Conservation (phyloP, 805 yeast species). For the Myxozyma neglecta region DNA sequence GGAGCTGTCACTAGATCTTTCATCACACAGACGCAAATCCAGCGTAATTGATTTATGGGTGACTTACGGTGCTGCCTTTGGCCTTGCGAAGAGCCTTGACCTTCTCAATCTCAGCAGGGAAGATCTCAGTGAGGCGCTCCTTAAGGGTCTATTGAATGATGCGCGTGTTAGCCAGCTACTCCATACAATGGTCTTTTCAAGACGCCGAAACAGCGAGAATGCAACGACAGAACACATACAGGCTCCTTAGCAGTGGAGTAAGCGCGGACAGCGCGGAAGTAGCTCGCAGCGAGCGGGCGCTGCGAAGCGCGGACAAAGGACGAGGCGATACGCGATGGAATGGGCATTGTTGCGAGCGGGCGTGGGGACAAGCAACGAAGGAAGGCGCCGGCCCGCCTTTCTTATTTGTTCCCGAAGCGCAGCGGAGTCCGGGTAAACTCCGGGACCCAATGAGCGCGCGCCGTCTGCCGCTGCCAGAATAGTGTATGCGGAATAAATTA, state of each 20-base stretch:
- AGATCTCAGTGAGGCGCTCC: conserved; percentile 88
- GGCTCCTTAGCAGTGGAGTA: conserved; percentile 36
- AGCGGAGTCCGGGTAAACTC: no score
- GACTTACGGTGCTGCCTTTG: conserved; percentile 70
- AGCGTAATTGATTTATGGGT: not conserved
- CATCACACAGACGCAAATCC: not conserved
- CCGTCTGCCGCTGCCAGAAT: not conserved
- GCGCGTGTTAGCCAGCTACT: not conserved
- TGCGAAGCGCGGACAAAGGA: conserved; percentile 30
- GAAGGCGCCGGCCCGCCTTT: not conserved
- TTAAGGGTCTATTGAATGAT: conserved; percentile 56
- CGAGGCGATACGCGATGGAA: conserved; percentile 29
- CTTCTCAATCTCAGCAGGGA: conserved; percentile 90
- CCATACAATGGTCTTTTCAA: not conserved
- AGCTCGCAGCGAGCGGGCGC: conserved; percentile 25
- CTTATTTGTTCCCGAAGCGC: not conserved
- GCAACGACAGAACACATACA: conserved; percentile 19
- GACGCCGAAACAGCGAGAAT: not conserved
- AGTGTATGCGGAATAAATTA: not conserved
- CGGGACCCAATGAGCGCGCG: conserved; percentile 7
- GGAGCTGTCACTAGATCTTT: not conserved
- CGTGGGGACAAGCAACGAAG: not conserved
- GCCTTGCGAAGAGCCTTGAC: conserved; percentile 85
- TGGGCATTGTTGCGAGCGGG: conserved; percentile 23
- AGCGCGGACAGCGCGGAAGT: conserved; percentile 27